A percentile compares a stretch with the other conserved stretches of the same genome.
These are phyloP conservation scores for Alternaria arbusti DNA, from an alignment of 2,329 filamentous ascomycete genomes.

Conservation along the genomic window DNA sequence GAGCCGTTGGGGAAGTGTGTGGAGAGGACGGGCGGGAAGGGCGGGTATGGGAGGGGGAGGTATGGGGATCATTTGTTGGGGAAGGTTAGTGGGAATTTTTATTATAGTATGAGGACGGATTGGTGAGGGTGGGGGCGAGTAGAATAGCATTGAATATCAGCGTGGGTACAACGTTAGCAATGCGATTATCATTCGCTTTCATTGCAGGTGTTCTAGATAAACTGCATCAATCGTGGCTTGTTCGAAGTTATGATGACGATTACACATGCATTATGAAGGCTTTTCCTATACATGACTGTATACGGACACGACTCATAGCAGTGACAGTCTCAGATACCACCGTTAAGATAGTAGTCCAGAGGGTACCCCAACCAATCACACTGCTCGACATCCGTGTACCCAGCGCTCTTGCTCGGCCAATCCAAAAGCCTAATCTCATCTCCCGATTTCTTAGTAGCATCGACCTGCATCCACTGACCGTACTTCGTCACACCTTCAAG, in stretches of 20 bases:
- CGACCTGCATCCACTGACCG: conserved; percentile 44
- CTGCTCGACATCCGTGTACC: conserved; percentile 60
- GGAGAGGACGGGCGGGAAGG: conserved; percentile 34
- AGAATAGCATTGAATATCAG: no score
- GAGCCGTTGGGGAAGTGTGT: conserved; percentile 50
- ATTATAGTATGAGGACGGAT: conserved; percentile 36
- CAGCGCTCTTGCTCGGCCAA: conserved; percentile 52
- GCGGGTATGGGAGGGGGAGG: conserved; percentile 34
- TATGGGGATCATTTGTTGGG: conserved; percentile 54
- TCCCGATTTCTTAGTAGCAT: conserved; percentile 39
- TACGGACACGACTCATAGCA: background rate
- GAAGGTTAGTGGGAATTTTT: conserved; percentile 54
- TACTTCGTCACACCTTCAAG: conserved; percentile 50
- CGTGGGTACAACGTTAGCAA: background rate
- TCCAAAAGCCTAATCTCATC: conserved; percentile 53
- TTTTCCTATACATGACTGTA: background rate
- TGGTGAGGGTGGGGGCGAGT: conserved; percentile 20
- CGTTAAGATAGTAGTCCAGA: conserved; percentile 42
- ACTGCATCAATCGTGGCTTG: background rate
- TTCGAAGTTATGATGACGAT: background rate
- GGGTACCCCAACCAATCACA: conserved; percentile 51
- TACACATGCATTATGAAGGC: background rate
- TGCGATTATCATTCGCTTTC: background rate
- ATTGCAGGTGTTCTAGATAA: background rate
- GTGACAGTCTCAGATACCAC: no score